Evolutionary conservation across 2,329 filamentous ascomycete genomes (phyloP).

Genomic region (Hypoxylon rubiginosum): DNA sequence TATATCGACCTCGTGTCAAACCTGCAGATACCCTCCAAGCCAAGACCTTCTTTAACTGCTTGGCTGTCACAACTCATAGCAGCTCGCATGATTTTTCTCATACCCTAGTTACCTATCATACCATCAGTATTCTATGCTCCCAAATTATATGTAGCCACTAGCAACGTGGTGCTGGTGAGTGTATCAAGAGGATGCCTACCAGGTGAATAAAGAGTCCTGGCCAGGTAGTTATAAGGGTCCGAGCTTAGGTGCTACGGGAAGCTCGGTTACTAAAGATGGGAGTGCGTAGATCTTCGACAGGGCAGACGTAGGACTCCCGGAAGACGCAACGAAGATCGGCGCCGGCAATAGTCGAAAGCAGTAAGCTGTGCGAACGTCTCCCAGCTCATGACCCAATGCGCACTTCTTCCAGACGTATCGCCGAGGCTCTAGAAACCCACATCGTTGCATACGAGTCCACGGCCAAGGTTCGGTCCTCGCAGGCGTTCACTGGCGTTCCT

Average conservation of each 20-base stretch:
- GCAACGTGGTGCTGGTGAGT: too few species aligned
- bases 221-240: neutral
- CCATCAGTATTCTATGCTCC: too few species aligned
- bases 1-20: neutral
- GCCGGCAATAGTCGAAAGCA: constrained; percentile 20
- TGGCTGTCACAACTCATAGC: constrained; percentile 3
- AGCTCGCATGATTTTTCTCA: too few species aligned
- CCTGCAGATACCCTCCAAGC: neutral
- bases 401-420: constrained; percentile 15
- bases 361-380: constrained; percentile 22
- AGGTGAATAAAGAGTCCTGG: too few species aligned
- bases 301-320: constrained; percentile 6
- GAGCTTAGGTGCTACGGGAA: neutral
- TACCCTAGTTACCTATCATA: too few species aligned
- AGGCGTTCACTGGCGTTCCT: constrained; percentile 23
- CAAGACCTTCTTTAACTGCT: neutral
- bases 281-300: constrained; percentile 1
- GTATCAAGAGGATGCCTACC: neutral
- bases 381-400: constrained; percentile 12
- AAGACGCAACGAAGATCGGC: constrained; percentile 14
- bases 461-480: constrained; percentile 31
- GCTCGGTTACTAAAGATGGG: neutral
- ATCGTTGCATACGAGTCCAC: constrained; percentile 23
- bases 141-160: neutral
- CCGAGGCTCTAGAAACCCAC: constrained; percentile 14